Evolutionary conservation across 2,329 filamentous ascomycete species (phyloP).

Genomic region (Ilyonectria mors-panacis): DNA sequence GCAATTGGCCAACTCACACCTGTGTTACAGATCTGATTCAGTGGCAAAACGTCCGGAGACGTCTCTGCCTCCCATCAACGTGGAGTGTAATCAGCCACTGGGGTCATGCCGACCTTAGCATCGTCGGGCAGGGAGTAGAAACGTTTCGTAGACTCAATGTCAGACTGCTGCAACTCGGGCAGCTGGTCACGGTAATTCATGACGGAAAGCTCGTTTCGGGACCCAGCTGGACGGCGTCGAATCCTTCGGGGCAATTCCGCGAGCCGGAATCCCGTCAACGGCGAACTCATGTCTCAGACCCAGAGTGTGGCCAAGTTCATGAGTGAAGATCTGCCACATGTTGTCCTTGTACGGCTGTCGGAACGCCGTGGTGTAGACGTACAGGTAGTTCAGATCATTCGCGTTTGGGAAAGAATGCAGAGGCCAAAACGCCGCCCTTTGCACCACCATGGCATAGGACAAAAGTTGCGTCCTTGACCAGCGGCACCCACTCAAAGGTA

Average conservation of each 20-base stretch:
- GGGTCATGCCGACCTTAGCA: slow-evolving; percentile 1
- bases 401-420: slow-evolving; percentile 20
- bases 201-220: slow-evolving; percentile 1
- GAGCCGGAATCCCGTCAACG: not conserved
- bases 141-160: slow-evolving; percentile 1
- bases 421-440: not conserved
- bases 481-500: slow-evolving; percentile 8
- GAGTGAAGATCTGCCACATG: slow-evolving; percentile 17
- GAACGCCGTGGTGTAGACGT: slow-evolving; percentile 7
- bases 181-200: slow-evolving; percentile 7
- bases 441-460: slow-evolving; percentile 3
- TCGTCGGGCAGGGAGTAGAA: slow-evolving; percentile 11
- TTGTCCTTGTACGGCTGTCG: not conserved
- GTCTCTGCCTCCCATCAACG: not conserved
- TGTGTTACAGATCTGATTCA: no score
- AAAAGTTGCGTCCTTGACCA: slow-evolving; percentile 11
- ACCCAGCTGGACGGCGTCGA: not conserved
- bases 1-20: no score
- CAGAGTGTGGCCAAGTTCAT: slow-evolving; percentile 18
- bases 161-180: slow-evolving; percentile 15
- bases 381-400: not conserved
- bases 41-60: not conserved
- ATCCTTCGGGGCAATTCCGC: not conserved
- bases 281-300: slow-evolving; percentile 23
- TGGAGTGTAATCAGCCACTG: slow-evolving; percentile 5